Base-by-base conservation (phyloP, 768 basidiomycete genomes). In the Leccinum olivaceopallidum region DNA sequence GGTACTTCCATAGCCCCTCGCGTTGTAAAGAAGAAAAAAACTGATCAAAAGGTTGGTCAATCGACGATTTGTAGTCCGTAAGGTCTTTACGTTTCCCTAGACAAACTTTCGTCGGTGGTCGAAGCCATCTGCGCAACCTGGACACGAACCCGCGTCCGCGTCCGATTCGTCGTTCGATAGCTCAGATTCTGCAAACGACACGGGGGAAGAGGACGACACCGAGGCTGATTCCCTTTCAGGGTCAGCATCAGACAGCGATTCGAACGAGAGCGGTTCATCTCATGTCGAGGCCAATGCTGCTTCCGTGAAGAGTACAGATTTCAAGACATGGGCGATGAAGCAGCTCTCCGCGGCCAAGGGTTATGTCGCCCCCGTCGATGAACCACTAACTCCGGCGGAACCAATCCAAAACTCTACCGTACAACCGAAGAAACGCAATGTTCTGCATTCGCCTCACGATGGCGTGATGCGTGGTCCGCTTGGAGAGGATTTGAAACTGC, bases 321-420 rank as follows among this genome's bases (percentile, higher is more conserved):
- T 97, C 83, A 97, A 97, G 71, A 80, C 87, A 44, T 97, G 95
- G 95, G 95, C 95, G 0, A 70, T 87, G 62, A 83, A 88, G 57
- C 94, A 97, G 69, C 80, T 92, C 55, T 85, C 79, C 55, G 69
- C 65, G 4, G 81, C 75, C 20, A 84, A 84, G 65, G 73, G 71
- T 44, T 78, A 82, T 51, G 53, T 66, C 9, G 53, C 55, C 3
- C 60, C 65, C 3, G n/a, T 62, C 28, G 55, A 63, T 51, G 57
- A 65, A 28, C 56, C 60, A 60, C 57, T 62, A 20, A 28, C 69
- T 14, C 59, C 66, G 34, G 47, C 65, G 10, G 67, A 69, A 55
- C 53, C 30, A 8, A 50, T 32, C 16, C 42, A 49, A 20, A 39
- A 59, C 20, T 14, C 28, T 26, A 36, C 69, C 1, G 14, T 57